phyloP scores from a whole-genome alignment of 2,329 filamentous ascomycete genomes.

The Fusarium bulbicola region DNA sequence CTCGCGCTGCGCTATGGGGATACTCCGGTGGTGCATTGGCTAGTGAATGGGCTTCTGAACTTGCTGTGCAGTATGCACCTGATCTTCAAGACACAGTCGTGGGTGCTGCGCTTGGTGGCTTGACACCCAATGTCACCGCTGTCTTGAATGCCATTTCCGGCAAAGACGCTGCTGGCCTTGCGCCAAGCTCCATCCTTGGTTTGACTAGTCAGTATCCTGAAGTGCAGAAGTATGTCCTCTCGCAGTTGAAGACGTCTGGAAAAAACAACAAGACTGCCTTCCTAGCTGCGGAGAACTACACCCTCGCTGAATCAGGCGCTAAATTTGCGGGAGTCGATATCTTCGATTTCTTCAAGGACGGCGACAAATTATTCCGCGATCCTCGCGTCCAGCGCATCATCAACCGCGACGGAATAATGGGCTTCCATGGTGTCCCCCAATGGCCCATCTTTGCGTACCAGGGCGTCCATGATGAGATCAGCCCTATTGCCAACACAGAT shows the following conservation, averaged over 20 bases:
- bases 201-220: constrained; percentile 37
- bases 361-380: not conserved
- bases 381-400: constrained; percentile 10
- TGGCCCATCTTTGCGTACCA: constrained; percentile 39
- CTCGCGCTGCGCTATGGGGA: constrained; percentile 59
- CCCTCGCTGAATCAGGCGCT: constrained; percentile 7
- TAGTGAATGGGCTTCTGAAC: constrained; percentile 61
- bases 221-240: constrained; percentile 21
- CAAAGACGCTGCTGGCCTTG: constrained; percentile 29
- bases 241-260: constrained; percentile 28
- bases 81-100: constrained; percentile 54
- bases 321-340: constrained; percentile 23
- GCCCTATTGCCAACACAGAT: constrained; percentile 27
- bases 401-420: constrained; percentile 38
- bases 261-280: constrained; percentile 35
- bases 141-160: constrained; percentile 49
- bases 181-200: constrained; percentile 32
- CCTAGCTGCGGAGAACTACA: constrained; percentile 25
- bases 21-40: constrained; percentile 65
- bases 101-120: constrained; percentile 60
- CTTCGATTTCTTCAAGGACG: constrained; percentile 26
- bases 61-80: constrained; percentile 62
- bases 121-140: constrained; percentile 52
- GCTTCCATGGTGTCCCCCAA: constrained; percentile 36
- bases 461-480: constrained; percentile 33